phyloP scores from a whole-genome alignment of 2,329 filamentous ascomycete genomes.

The Penicillium aurantiogriseum region DNA sequence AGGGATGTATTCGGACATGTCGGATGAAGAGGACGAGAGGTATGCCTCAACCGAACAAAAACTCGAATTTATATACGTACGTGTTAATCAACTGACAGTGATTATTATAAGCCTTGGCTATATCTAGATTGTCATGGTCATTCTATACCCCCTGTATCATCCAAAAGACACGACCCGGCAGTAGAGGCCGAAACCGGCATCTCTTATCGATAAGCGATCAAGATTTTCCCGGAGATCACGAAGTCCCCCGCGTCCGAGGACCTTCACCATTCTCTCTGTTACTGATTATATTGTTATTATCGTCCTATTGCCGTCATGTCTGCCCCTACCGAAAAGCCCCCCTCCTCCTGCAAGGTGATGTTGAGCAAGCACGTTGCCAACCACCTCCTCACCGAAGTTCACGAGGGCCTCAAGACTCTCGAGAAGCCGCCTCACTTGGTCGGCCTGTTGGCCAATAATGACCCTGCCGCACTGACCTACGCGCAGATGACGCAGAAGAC shows the following conservation, averaged over 20 bases:
- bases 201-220: conserved; percentile 42
- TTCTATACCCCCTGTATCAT: neutral
- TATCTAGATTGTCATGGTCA: neutral
- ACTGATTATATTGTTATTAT: conserved; percentile 1
- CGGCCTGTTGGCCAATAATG: conserved; percentile 87
- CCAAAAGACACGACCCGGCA: conserved; percentile 8
- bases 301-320: conserved; percentile 29
- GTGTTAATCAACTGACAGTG: neutral
- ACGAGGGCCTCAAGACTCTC: conserved; percentile 69
- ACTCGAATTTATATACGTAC: no score
- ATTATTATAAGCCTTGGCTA: neutral
- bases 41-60: neutral
- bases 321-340: conserved; percentile 27
- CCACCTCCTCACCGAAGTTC: conserved; percentile 73
- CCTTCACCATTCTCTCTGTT: conserved; percentile 8
- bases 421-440: conserved; percentile 75
- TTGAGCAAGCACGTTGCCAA: conserved; percentile 85
- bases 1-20: neutral
- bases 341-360: conserved; percentile 79
- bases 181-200: conserved; percentile 32
- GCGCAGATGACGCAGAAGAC: conserved; percentile 98
- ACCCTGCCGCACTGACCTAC: conserved; percentile 88
- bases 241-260: conserved; percentile 13
- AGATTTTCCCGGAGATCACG: conserved; percentile 28
- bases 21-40: neutral